Evolutionary conservation across 2,329 filamentous ascomycete genomes (phyloP).

Genomic region (Diaporthe sp.): DNA sequence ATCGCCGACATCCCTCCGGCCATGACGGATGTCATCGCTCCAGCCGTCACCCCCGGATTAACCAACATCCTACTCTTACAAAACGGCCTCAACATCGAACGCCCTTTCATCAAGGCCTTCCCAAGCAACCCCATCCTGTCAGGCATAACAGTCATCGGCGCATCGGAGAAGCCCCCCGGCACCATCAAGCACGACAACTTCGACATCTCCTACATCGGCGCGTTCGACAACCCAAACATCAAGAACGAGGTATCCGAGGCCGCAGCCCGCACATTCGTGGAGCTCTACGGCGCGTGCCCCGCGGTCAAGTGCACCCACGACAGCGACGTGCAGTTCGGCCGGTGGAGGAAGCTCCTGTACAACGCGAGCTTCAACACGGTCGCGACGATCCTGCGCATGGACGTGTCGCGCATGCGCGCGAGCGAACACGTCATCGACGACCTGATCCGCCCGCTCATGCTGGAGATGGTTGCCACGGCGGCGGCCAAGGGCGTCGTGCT

Average conservation of each 20-base stretch:
- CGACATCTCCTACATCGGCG: conserved; percentile 59
- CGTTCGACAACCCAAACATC: conserved; percentile 60
- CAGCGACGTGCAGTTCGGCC: conserved; percentile 55
- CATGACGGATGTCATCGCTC: conserved; percentile 62
- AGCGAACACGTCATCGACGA: conserved; percentile 58
- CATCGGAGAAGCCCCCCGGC: conserved; percentile 62
- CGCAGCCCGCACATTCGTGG: conserved; percentile 57
- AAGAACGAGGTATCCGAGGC: conserved; percentile 37
- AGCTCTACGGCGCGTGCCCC: conserved; percentile 59
- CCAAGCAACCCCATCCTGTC: conserved; percentile 67
- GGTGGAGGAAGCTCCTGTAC: conserved; percentile 64
- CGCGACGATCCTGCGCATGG: conserved; percentile 64
- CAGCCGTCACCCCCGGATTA: conserved; percentile 64
- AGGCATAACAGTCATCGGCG: conserved; percentile 66
- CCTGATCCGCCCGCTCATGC: conserved; percentile 66
- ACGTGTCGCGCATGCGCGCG: conserved; percentile 63
- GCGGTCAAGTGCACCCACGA: conserved; percentile 59
- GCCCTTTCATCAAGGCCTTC: conserved; percentile 63
- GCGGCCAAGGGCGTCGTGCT: conserved; percentile 59
- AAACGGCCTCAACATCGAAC: conserved; percentile 76
- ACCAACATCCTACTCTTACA: conserved; percentile 71
- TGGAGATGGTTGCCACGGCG: conserved; percentile 63
- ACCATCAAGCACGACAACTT: conserved; percentile 66
- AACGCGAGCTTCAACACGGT: conserved; percentile 66
- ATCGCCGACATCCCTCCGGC: conserved; percentile 66